Percentiles rank a stretch among this genome's conserved stretches.
These are phyloP conservation scores for Dittrichia graveolens DNA, from an alignment of 129 eudicot species.

Conservation along the genomic window DNA sequence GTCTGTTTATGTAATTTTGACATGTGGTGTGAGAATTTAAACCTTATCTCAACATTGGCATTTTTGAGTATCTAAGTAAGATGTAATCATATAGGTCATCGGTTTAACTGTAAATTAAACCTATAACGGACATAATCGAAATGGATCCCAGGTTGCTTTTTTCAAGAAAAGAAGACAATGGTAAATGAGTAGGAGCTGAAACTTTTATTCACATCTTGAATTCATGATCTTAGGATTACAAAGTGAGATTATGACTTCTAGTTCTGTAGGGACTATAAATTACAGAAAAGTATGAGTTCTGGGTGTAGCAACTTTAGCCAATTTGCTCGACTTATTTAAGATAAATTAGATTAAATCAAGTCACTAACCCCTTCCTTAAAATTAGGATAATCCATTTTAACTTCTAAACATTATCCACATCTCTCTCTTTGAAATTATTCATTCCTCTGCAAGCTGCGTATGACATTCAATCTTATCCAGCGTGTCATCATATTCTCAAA, in stretches of 20 bases:
- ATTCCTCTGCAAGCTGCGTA: too few relatives aligned
- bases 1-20: background rate
- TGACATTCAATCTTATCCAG: too few relatives aligned
- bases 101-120: background rate
- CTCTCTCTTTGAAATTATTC: too few relatives aligned
- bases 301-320: too few relatives aligned
- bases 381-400: too few relatives aligned
- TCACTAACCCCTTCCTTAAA: too few relatives aligned
- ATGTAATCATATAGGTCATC: background rate
- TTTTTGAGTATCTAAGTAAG: background rate
- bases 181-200: background rate
- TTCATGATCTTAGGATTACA: background rate
- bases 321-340: too few relatives aligned
- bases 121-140: background rate
- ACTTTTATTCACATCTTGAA: background rate
- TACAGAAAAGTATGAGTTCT: too few relatives aligned
- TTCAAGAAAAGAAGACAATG: background rate
- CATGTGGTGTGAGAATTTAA: constrained; percentile 4
- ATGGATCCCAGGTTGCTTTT: background rate
- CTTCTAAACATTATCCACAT: too few relatives aligned
- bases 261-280: too few relatives aligned
- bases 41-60: background rate
- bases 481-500: too few relatives aligned
- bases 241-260: background rate
- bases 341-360: too few relatives aligned